Base-by-base conservation (phyloP, 331 rosid species). In the Pyracantha coccinea region DNA sequence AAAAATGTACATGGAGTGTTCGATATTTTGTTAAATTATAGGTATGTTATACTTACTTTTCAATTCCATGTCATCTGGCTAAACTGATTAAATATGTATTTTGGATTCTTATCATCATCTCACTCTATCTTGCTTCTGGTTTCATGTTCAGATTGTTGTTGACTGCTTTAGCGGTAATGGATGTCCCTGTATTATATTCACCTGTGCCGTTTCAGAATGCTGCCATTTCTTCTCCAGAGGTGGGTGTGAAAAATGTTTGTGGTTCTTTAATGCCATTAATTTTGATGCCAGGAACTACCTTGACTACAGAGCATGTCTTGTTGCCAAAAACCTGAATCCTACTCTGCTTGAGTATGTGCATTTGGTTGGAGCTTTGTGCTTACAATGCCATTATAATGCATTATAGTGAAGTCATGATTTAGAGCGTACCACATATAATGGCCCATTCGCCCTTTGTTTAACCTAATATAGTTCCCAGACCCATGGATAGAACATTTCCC, bases 121-220 rank as follows among this genome's bases (percentile, higher is more conserved):
- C 64, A 59, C 59, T 68, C 57, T 35, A 69, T 31, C 66, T 54
- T 33, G 12, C 53, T 55, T 76, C 53, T 79, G 68, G 19, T 72
- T 79, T 52, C 77, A 73, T 66, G 21, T 77, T 80, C 83, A 95
- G 99, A 85, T 83, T 87, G 76, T 76, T 90, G 82, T 80, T 90
- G 87, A 80, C 93, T 80, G 75, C 86, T 65, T 85, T 95, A 75
- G 75, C 90, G 59, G 91, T 90, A 59, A 75, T 82, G 84, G 99
- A 95, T 53, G 96, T 89, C 67, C 98, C 99, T 67, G 80, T 90
- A 60, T 81, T 95, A 76, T 89, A 83, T 76, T 92, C 99, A 29
- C 91, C 97, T 20, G 83, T 89, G 65, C 97, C 96, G 7, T 95
- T 92, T 84, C 92, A 76, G 83, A 95, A 86, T 82, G 90, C 97